A percentile compares a stretch with the other conserved stretches of the same genome.
These are phyloP conservation scores for Sphagnum magellanicum DNA, from an alignment of 228 moss, liverwort and hornwort genomes.

Conservation along the genomic window DNA sequence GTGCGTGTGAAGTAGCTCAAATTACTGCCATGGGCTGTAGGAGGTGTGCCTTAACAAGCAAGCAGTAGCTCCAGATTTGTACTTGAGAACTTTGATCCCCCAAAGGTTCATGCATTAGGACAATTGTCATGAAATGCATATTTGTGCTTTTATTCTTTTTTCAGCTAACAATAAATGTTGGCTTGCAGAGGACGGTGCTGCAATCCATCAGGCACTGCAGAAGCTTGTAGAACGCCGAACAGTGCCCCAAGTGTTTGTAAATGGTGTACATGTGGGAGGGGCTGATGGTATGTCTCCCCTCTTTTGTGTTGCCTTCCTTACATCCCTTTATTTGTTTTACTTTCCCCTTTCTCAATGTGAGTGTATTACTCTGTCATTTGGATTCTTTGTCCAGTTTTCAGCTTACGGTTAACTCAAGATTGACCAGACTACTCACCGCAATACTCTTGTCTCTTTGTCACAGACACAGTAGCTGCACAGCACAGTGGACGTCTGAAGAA, in stretches of 20 bases:
- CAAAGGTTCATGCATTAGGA: too few species aligned
- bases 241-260: slow-evolving; percentile 94
- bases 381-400: background rate
- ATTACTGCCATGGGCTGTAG: too few species aligned
- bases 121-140: too few species aligned
- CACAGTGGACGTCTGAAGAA: slow-evolving; percentile 62
- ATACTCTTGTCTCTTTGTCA: too few species aligned
- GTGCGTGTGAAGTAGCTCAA: too few species aligned
- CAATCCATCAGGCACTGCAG: slow-evolving; percentile 65
- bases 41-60: too few species aligned
- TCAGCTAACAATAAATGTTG: background rate
- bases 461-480: slow-evolving; percentile 78
- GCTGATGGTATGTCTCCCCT: slow-evolving; percentile 54
- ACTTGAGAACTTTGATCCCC: too few species aligned
- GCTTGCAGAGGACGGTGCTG: slow-evolving; percentile 67
- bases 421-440: too few species aligned
- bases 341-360: too few species aligned
- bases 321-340: background rate
- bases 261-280: slow-evolving; percentile 87
- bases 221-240: slow-evolving; percentile 63
- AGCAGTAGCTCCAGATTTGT: too few species aligned
- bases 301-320: background rate
- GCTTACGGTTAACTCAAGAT: background rate
- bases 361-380: too few species aligned
- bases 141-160: too few species aligned